phyloP scores from a whole-genome alignment of 2,329 filamentous ascomycete species.

The Talaromyces sp. region DNA sequence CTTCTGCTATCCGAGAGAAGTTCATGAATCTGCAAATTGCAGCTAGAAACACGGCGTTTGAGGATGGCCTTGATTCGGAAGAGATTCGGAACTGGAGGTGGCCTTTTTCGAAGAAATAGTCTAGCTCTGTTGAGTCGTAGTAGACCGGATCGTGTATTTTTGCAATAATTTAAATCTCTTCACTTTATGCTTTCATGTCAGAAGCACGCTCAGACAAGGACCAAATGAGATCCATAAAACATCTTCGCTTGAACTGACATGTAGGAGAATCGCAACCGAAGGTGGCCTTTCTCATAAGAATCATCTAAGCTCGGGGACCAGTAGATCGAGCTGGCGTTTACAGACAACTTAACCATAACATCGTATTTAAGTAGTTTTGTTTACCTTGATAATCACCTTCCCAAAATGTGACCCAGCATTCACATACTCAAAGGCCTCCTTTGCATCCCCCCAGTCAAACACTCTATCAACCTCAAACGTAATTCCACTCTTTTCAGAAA shows the following conservation, averaged over 20 bases:
- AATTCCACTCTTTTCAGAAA: conserved; percentile 34
- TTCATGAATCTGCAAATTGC: conserved; percentile 63
- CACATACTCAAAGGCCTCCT: conserved; percentile 53
- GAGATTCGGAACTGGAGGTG: conserved; percentile 65
- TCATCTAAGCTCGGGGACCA: too few species aligned
- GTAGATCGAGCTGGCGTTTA: too few species aligned
- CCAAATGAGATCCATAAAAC: background rate
- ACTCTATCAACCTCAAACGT: conserved; percentile 52
- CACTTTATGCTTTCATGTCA: background rate
- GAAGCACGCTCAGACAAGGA: background rate
- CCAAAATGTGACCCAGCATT: conserved; percentile 53
- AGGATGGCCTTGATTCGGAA: conserved; percentile 66
- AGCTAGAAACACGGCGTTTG: conserved; percentile 63
- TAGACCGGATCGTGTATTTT: background rate
- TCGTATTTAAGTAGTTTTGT: background rate
- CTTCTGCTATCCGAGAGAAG: conserved; percentile 59
- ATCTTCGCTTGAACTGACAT: background rate
- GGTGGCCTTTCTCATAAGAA: too few species aligned
- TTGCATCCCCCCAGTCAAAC: conserved; percentile 51
- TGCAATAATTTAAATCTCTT: background rate
- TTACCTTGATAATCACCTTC: conserved; percentile 52
- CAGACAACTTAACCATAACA: background rate
- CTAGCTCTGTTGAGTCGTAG: background rate
- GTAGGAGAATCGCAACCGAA: too few species aligned
- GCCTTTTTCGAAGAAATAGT: conserved; percentile 42